Evolutionary conservation across 495 filamentous ascomycete species (phyloP), one percentile per base, ranked within the genome.

Genomic region (Podospora pseudocomata): DNA sequence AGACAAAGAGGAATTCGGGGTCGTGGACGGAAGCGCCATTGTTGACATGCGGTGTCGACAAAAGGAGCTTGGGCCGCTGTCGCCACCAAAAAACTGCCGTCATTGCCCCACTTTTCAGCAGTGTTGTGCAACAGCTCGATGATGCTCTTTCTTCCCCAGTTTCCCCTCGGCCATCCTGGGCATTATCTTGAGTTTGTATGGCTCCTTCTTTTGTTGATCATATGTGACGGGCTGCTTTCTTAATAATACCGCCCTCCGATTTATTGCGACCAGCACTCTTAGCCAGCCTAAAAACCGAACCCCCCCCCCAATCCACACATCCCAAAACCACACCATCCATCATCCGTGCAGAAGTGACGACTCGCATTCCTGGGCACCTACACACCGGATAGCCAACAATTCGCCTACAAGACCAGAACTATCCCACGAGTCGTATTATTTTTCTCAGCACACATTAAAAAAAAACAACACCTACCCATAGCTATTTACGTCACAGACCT

Each of bases 81-180:
- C 54, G 20, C 4, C 11, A 65, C 27, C 69, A 65, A 67, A 67
- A 60, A 16, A 2, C 27, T 70, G 16, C 65, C 72, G 72, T 74
- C 72, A 74, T 71, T 34, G 70, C 56, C 70, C 72, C 72, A 69
- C 72, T 55, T 72, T 67, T 69, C 7, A 4, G 59, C 28, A 56
- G 60, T 72, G 64, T 64, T 65, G 57, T 32, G 64, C 58, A 5
- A 60, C 56, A 70, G 69, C 69, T 27, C 65, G 64, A 72, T 72
- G 61, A 68, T 70, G 70, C 65, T 65, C 60, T 68, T 67, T 34
- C 63, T 63, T 60, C 64, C 63, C 62, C 63, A 58, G 44, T 23
- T 23, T 23, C 23, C 23, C 11, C 59, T 53, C 39, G 39, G 39
- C 9, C 39, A 49, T 16, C 39, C 39, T 49, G 39, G 39, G 27